Conservation (phyloP, 2,329 filamentous ascomycete genomes). For the Fusarium pseudoanthophilum region DNA sequence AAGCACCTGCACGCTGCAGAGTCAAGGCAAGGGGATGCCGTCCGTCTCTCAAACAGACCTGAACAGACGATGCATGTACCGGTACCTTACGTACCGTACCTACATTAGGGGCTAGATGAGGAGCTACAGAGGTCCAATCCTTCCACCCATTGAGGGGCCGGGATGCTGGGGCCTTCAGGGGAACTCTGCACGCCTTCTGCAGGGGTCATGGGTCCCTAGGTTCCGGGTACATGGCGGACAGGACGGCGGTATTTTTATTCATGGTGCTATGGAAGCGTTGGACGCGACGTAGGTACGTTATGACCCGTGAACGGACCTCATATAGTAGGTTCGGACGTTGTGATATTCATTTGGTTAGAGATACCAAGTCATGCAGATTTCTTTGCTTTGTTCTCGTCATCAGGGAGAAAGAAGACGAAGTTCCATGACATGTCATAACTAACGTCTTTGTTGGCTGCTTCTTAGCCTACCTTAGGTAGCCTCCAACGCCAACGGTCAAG, state of each 20-base stretch:
- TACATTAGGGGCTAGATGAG: slow-evolving; percentile 41
- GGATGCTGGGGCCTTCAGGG: slow-evolving; percentile 38
- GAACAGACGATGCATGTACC: slow-evolving; percentile 4
- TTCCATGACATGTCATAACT: slow-evolving; percentile 17
- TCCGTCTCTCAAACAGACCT: neutral
- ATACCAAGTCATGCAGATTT: neutral
- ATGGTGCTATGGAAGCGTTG: slow-evolving; percentile 5
- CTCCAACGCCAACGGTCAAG: neutral
- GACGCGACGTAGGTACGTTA: slow-evolving; percentile 3
- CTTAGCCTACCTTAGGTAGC: neutral
- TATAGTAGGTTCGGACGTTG: slow-evolving; percentile 8
- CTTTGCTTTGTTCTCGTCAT: slow-evolving; percentile 22
- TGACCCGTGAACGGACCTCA: neutral
- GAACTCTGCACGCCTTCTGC: slow-evolving; percentile 33
- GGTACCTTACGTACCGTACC: slow-evolving; percentile 26
- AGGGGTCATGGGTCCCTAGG: slow-evolving; percentile 24
- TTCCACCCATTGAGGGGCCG: slow-evolving; percentile 14
- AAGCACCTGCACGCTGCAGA: neutral
- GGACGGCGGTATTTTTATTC: slow-evolving; percentile 4
- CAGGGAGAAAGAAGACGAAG: neutral
- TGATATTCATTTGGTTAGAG: slow-evolving; percentile 14
- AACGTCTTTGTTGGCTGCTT: slow-evolving; percentile 1
- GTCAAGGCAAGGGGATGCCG: slow-evolving; percentile 7
- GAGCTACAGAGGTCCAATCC: slow-evolving; percentile 30
- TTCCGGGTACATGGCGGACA: slow-evolving; percentile 22